A percentile compares a stretch with the other conserved stretches of the same genome.
Evolutionary conservation across 805 yeast genomes (phyloP).

Genomic region (Candida hungchunana): DNA sequence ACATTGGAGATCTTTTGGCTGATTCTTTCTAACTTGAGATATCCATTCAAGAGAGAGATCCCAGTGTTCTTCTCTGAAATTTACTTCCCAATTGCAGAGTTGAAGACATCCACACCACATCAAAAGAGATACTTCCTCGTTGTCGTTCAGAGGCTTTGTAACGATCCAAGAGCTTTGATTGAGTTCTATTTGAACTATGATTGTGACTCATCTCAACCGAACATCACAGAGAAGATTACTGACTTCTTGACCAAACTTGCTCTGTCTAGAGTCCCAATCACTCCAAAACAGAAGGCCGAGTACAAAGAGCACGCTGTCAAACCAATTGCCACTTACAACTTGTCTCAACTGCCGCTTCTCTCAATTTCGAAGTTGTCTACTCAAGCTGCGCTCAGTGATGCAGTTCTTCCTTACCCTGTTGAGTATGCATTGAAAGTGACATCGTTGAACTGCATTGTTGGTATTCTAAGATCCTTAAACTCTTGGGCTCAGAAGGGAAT

Average conservation of each 20-base stretch:
- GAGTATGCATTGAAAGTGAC: slow-evolving; percentile 83
- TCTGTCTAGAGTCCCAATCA: slow-evolving; percentile 63
- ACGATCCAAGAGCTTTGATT: slow-evolving; percentile 84
- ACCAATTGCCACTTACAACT: slow-evolving; percentile 69
- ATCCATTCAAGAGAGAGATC: slow-evolving; percentile 86
- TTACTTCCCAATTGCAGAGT: slow-evolving; percentile 89
- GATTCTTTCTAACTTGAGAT: slow-evolving; percentile 73
- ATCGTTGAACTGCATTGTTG: slow-evolving; percentile 75
- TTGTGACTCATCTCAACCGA: slow-evolving; percentile 78
- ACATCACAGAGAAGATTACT: slow-evolving; percentile 77
- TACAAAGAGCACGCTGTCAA: slow-evolving; percentile 48
- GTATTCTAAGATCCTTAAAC: slow-evolving; percentile 73
- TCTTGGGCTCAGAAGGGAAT: slow-evolving; percentile 80
- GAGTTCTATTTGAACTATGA: slow-evolving; percentile 95
- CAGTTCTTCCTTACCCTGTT: slow-evolving; percentile 52
- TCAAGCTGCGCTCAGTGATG: slow-evolving; percentile 50
- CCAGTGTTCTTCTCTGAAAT: slow-evolving; percentile 92
- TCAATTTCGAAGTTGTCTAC: slow-evolving; percentile 60
- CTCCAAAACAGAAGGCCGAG: slow-evolving; percentile 59
- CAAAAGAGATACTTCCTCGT: slow-evolving; percentile 85
- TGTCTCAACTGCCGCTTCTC: slow-evolving; percentile 69
- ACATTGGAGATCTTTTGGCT: slow-evolving; percentile 93
- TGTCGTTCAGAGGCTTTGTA: slow-evolving; percentile 75
- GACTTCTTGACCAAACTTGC: slow-evolving; percentile 70
- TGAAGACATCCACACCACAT: slow-evolving; percentile 87